A percentile compares a stretch with the other conserved stretches of the same genome.
Evolutionary conservation across 257 asterid species (phyloP).

Genomic region (Petrea volubilis): DNA sequence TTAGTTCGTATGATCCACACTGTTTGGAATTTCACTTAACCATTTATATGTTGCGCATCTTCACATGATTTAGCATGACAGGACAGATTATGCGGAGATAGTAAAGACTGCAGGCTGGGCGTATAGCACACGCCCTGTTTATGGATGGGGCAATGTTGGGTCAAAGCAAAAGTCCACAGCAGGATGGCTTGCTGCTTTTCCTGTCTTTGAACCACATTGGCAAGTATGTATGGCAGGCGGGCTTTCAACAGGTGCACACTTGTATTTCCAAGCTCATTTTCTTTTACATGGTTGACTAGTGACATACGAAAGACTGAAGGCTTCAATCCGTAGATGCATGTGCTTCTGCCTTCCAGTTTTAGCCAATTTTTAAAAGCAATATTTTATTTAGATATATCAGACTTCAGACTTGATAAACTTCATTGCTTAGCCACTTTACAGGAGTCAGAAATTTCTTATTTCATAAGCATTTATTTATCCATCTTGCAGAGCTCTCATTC

Average conservation of each 20-base stretch:
- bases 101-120: slow-evolving; percentile 93
- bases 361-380: not conserved
- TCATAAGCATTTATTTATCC: not conserved
- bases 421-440: not conserved
- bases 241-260: slow-evolving; percentile 80
- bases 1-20: not conserved
- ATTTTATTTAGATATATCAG: not conserved
- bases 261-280: not conserved
- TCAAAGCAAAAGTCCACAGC: slow-evolving; percentile 93
- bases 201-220: slow-evolving; percentile 99
- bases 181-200: slow-evolving; percentile 99
- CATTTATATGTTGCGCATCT: slow-evolving; percentile 25
- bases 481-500: not conserved
- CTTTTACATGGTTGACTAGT: too few species aligned
- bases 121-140: slow-evolving; percentile 83
- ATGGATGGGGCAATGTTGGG: slow-evolving; percentile 92
- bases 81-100: slow-evolving; percentile 80
- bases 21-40: slow-evolving; percentile 21
- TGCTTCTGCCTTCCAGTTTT: not conserved
- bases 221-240: slow-evolving; percentile 98
- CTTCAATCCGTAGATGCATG: not conserved
- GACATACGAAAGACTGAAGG: too few species aligned
- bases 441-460: not conserved
- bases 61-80: slow-evolving; percentile 50
- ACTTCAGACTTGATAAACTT: not conserved